Evolutionary conservation across 495 filamentous ascomycete genomes (phyloP).

Genomic region (Tuber brumale): DNA sequence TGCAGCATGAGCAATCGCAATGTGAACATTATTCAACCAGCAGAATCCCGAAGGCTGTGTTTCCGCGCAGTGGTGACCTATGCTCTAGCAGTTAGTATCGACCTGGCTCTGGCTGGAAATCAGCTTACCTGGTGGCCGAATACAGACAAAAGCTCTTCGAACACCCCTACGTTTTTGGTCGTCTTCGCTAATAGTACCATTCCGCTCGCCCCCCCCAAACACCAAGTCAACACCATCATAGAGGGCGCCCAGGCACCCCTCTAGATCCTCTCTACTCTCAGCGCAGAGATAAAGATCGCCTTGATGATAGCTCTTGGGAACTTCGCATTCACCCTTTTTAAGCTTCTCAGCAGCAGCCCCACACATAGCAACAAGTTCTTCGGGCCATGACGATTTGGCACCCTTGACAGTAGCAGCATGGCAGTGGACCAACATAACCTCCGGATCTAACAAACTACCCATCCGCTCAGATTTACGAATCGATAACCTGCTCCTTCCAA

Average conservation of each 20-base stretch:
- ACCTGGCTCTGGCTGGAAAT: background rate
- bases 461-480: conserved; percentile 34
- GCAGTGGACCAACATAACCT: conserved; percentile 50
- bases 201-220: conserved; percentile 48
- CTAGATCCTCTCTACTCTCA: conserved; percentile 76
- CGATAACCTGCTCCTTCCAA: conserved; percentile 57
- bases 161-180: conserved; percentile 31
- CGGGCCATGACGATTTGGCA: conserved; percentile 44
- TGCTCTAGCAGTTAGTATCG: conserved; percentile 39
- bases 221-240: conserved; percentile 91
- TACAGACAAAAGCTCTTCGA: conserved; percentile 59
- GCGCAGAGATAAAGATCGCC: conserved; percentile 49
- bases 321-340: conserved; percentile 46
- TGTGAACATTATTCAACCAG: conserved; percentile 97
- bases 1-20: conserved; percentile 85
- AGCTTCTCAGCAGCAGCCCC: conserved; percentile 55
- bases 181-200: conserved; percentile 13
- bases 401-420: conserved; percentile 45
- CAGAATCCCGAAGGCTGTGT: conserved; percentile 88
- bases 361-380: conserved; percentile 55
- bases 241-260: conserved; percentile 78
- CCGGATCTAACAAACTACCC: conserved; percentile 37
- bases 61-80: conserved; percentile 91
- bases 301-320: conserved; percentile 35
- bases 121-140: conserved; percentile 44